Conservation (phyloP, 164 flowering plant genomes). For the Chimonanthus salicifolius region DNA sequence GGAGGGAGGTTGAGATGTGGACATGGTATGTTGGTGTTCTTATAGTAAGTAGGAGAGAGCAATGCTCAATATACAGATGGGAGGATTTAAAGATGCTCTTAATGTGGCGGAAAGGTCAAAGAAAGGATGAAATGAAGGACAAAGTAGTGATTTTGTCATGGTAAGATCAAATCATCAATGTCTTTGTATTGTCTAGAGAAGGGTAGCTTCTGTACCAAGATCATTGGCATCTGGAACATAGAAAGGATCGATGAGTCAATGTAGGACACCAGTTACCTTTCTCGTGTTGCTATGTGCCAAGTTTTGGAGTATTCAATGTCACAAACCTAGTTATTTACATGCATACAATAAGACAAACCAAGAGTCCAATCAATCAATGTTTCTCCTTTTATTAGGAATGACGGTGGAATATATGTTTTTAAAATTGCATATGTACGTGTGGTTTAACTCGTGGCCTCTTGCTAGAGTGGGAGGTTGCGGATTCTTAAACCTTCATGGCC, state of each 20-base stretch:
- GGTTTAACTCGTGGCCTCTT: no score
- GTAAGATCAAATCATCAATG: slow-evolving; percentile 1
- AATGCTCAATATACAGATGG: not conserved
- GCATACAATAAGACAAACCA: not conserved
- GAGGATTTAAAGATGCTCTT: not conserved
- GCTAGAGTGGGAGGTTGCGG: no score
- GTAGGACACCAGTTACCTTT: slow-evolving; percentile 2
- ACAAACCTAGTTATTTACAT: not conserved
- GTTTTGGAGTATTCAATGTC: not conserved
- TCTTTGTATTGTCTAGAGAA: not conserved
- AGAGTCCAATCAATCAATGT: not conserved
- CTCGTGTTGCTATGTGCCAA: not conserved
- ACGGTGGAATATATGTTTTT: no score
- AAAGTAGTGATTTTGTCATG: not conserved
- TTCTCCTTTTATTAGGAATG: no score
- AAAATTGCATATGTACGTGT: no score
- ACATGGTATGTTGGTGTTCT: slow-evolving; percentile 1
- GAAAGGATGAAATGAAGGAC: not conserved
- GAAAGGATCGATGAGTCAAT: not conserved
- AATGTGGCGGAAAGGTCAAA: not conserved
- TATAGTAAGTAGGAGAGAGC: not conserved
- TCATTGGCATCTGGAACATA: not conserved
- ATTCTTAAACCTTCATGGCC: no score
- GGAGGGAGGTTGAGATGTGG: not conserved
- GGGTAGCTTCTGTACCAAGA: not conserved